Conservation (phyloP, 495 filamentous ascomycete genomes). For the Xylaria castorea region DNA sequence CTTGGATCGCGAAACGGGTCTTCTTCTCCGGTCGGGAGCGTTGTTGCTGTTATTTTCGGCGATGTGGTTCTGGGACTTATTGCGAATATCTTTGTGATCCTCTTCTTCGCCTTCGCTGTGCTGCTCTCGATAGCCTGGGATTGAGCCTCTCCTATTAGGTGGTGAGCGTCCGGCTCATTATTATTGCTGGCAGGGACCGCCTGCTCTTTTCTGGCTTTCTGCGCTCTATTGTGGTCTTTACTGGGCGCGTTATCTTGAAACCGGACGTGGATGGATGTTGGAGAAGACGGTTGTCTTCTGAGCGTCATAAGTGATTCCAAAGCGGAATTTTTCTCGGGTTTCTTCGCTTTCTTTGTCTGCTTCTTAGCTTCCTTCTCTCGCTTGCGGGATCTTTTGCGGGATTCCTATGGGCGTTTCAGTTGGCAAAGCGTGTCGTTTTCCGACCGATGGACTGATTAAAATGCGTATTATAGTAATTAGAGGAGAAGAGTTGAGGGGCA, state of each 20-base stretch:
- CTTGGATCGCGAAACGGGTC: slow-evolving; percentile 18
- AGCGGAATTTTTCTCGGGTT: neutral
- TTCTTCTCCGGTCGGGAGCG: neutral
- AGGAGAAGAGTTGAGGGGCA: neutral
- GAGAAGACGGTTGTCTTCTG: neutral
- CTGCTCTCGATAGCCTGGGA: neutral
- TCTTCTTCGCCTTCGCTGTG: neutral
- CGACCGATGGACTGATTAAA: neutral
- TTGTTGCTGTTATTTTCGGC: neutral
- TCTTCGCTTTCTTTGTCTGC: neutral
- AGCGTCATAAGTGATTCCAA: neutral
- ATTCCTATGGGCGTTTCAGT: slow-evolving; percentile 3
- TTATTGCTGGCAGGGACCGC: neutral
- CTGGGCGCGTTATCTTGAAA: neutral
- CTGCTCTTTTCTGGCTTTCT: neutral
- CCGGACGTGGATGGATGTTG: neutral
- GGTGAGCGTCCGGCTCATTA: neutral
- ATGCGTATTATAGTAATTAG: no score
- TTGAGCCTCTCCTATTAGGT: neutral
- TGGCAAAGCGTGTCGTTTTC: neutral
- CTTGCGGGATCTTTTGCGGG: slow-evolving; percentile 1
- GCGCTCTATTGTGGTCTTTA: no score
- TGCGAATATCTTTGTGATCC: neutral
- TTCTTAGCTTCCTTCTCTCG: slow-evolving; percentile 4
- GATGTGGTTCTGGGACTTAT: neutral